Percentiles rank a stretch among this genome's conserved stretches.
phyloP scores from a whole-genome alignment of 371 early-diverging fungal genomes.

The Basidiobolus meristosporus region DNA sequence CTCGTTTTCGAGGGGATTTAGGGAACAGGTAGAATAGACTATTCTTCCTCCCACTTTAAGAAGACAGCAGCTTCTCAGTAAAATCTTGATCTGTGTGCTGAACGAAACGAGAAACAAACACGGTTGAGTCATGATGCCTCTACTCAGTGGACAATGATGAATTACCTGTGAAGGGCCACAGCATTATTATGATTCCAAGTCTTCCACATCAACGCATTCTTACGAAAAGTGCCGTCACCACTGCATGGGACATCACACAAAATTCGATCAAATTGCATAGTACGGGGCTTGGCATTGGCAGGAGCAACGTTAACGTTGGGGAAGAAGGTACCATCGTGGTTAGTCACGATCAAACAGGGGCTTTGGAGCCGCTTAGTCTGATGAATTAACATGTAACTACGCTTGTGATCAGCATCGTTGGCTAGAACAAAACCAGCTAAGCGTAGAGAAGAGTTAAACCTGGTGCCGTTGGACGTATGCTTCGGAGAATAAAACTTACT shows the following conservation, averaged over 20 bases:
- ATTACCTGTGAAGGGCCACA: slow-evolving; percentile 58
- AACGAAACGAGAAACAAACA: too few relatives aligned
- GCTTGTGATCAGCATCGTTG: slow-evolving; percentile 86
- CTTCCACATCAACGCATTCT: slow-evolving; percentile 83
- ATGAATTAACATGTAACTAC: slow-evolving; percentile 88
- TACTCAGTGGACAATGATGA: background rate
- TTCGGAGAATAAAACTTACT: slow-evolving; percentile 13
- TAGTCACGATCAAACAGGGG: slow-evolving; percentile 84
- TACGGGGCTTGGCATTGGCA: background rate
- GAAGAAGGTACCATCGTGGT: slow-evolving; percentile 88
- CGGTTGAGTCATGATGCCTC: too few relatives aligned
- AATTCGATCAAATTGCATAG: slow-evolving; percentile 82
- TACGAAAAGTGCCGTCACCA: slow-evolving; percentile 98
- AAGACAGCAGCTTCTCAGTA: slow-evolving; percentile 74
- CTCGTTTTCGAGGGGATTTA: slow-evolving; percentile 98
- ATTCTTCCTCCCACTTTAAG: slow-evolving; percentile 84
- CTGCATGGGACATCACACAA: slow-evolving; percentile 97
- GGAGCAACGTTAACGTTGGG: slow-evolving; percentile 38
- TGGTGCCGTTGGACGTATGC: background rate
- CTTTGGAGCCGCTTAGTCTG: slow-evolving; percentile 86
- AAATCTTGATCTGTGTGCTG: slow-evolving; percentile 70
- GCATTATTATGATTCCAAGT: slow-evolving; percentile 66
- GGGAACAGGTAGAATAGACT: slow-evolving; percentile 98
- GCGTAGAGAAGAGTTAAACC: background rate
- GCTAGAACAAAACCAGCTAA: slow-evolving; percentile 81